Conservation (phyloP, 1,284 basidiomycete genomes). For the Polyporus tsugae region DNA sequence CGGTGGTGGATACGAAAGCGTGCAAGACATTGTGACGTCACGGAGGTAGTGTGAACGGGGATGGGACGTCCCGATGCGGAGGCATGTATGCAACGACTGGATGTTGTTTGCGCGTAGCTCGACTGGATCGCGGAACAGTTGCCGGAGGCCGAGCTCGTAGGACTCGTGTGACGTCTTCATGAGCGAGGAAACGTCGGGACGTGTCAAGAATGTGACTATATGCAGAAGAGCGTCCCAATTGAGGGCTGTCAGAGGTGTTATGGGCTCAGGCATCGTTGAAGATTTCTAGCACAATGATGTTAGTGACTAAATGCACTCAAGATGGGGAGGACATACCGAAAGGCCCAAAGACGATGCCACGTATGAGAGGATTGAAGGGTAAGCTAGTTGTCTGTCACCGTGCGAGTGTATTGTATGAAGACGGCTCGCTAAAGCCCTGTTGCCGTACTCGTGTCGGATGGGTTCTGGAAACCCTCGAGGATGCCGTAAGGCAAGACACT, state of each 20-base stretch:
- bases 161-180: constrained; percentile 22
- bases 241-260: constrained; percentile 5
- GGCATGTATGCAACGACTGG: constrained; percentile 14
- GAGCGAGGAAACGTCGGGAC: constrained; percentile 18
- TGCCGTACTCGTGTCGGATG: neutral
- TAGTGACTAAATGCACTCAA: neutral
- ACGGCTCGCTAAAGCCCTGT: neutral
- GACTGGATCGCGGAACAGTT: constrained; percentile 18
- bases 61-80: constrained; percentile 7
- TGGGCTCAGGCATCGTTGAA: neutral
- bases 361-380: neutral
- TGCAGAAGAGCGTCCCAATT: constrained; percentile 26
- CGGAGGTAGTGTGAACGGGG: constrained; percentile 16
- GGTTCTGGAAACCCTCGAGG: neutral
- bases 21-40: constrained; percentile 23
- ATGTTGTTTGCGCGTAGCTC: constrained; percentile 16
- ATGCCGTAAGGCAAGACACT: neutral
- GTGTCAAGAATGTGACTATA: constrained; percentile 21
- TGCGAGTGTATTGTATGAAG: neutral
- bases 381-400: neutral
- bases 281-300: neutral
- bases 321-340: neutral
- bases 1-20: constrained; percentile 5
- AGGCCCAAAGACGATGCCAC: neutral
- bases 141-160: constrained; percentile 15